Conservation (phyloP, 2,329 filamentous ascomycete species). For the Clonostachys rosea region DNA sequence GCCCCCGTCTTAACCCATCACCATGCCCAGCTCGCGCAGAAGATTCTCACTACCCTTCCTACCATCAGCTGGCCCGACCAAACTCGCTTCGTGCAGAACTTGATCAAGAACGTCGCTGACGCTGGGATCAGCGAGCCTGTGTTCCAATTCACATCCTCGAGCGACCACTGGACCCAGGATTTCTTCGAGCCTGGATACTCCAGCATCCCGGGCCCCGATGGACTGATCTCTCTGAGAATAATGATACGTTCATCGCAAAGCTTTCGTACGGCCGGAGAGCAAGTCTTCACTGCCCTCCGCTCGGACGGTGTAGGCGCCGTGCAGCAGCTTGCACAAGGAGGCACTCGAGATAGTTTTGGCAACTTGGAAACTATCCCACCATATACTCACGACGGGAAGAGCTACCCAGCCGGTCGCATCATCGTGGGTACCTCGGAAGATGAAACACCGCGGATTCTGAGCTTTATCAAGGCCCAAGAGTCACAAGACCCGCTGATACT, state of each 20-base stretch:
- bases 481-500: constrained; percentile 25
- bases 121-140: constrained; percentile 11
- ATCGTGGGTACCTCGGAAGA: constrained; percentile 10
- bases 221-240: constrained; percentile 21
- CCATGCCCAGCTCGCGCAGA: constrained; percentile 19
- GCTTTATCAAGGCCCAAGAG: constrained; percentile 23
- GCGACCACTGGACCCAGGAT: constrained; percentile 31
- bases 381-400: constrained; percentile 9
- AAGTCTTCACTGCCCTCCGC: constrained; percentile 23
- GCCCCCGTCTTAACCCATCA: constrained; percentile 31
- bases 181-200: constrained; percentile 29
- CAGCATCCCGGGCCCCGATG: constrained; percentile 28
- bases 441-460: constrained; percentile 11
- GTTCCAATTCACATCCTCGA: constrained; percentile 10
- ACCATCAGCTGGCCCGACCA: constrained; percentile 2
- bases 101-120: constrained; percentile 5
- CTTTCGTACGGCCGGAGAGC: constrained; percentile 15
- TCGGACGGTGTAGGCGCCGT: constrained; percentile 20
- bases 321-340: constrained; percentile 11
- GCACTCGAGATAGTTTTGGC: constrained; percentile 13
- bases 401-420: constrained; percentile 11
- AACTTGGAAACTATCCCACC: constrained; percentile 33
- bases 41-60: constrained; percentile 14
- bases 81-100: constrained; percentile 9
- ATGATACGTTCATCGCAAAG: constrained; percentile 22